These are phyloP conservation scores for Ceratobasidium sp. DNA, from an alignment of 1,284 basidiomycete species.

Conservation along the genomic window DNA sequence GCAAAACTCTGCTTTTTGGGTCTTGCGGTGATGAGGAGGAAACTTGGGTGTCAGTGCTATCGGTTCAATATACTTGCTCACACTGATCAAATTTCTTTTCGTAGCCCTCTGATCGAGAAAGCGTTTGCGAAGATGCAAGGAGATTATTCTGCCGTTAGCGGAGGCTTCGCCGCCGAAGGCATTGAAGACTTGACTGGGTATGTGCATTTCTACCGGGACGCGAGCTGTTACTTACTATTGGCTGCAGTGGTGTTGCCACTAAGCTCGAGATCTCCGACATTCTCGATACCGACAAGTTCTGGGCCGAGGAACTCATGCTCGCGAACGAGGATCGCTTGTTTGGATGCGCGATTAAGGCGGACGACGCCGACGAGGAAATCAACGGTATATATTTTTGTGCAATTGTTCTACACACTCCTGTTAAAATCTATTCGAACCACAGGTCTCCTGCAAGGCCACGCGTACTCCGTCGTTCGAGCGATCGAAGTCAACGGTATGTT, in stretches of 20 bases:
- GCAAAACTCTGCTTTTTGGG: conserved; percentile 46
- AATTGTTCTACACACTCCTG: conserved; percentile 5
- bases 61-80: not conserved
- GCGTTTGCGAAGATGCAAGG: conserved; percentile 39
- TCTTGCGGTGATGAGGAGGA: conserved; percentile 47
- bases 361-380: conserved; percentile 41
- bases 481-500: conserved; percentile 61
- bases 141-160: conserved; percentile 39
- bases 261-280: conserved; percentile 48
- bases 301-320: conserved; percentile 49
- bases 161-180: conserved; percentile 38
- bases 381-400: conserved; percentile 49
- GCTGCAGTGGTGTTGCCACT: conserved; percentile 37
- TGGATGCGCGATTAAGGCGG: conserved; percentile 54
- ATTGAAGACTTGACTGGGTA: conserved; percentile 44
- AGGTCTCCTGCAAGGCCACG: conserved; percentile 57
- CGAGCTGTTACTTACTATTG: not conserved
- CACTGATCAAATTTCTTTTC: not conserved
- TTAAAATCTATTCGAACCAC: not conserved
- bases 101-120: conserved; percentile 39
- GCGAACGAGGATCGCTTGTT: conserved; percentile 62
- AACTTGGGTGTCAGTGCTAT: conserved; percentile 47
- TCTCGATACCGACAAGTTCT: conserved; percentile 50
- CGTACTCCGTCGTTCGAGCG: conserved; percentile 64
- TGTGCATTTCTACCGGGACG: not conserved